Percentiles rank a stretch among this genome's conserved stretches.
Conservation (phyloP, 2,329 filamentous ascomycete species). For the Fonsecaea pedrosoi region DNA sequence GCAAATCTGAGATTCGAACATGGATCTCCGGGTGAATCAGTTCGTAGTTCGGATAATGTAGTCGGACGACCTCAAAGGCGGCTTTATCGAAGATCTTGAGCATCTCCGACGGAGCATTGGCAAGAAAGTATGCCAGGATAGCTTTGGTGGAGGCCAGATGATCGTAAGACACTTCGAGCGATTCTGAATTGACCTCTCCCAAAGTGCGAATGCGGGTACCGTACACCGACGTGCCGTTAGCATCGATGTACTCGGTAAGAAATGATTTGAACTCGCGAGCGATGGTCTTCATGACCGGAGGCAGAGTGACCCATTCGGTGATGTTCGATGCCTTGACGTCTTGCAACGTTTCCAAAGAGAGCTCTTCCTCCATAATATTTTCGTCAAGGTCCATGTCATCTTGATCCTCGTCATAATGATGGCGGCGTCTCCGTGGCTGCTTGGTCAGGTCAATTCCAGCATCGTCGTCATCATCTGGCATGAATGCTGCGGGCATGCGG, state of each 20-base stretch:
- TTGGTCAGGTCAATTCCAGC: conserved; percentile 82
- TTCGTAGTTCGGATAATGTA: conserved; percentile 97
- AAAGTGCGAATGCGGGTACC: conserved; percentile 91
- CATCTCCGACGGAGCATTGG: conserved; percentile 93
- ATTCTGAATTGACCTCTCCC: conserved; percentile 96
- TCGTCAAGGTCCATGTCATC: conserved; percentile 88
- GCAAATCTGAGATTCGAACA: conserved; percentile 92
- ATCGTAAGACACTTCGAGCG: conserved; percentile 93
- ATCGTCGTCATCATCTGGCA: conserved; percentile 80
- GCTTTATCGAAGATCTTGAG: conserved; percentile 96
- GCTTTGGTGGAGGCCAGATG: conserved; percentile 90
- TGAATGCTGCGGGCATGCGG: conserved; percentile 67
- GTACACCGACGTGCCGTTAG: conserved; percentile 88
- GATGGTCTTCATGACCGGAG: conserved; percentile 88
- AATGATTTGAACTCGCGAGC: conserved; percentile 97
- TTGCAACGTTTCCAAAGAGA: conserved; percentile 86
- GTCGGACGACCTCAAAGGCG: conserved; percentile 92
- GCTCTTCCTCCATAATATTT: conserved; percentile 94
- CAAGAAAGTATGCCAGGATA: conserved; percentile 91
- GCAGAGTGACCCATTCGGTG: conserved; percentile 93
- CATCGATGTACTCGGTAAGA: conserved; percentile 92
- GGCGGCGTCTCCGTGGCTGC: conserved; percentile 82
- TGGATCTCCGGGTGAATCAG: conserved; percentile 98
- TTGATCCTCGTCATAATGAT: conserved; percentile 91
- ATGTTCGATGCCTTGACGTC: conserved; percentile 93